These are phyloP conservation scores for Suhomyces vadensis DNA, from an alignment of 805 yeast genomes.

Conservation along the genomic window DNA sequence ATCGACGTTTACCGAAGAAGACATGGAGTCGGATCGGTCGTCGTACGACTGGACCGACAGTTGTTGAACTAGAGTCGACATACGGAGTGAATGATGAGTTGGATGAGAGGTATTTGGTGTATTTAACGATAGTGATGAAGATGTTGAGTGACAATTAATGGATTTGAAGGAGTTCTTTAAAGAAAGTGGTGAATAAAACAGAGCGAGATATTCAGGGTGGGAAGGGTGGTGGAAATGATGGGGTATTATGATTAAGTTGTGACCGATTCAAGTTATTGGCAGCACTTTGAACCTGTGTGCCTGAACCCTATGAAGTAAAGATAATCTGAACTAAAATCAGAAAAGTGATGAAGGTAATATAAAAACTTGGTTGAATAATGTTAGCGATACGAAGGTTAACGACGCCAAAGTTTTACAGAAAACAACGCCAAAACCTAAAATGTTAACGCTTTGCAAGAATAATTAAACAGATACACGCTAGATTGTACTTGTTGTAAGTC, in stretches of 20 bases:
- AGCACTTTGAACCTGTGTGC: background rate
- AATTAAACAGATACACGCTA: constrained; percentile 1
- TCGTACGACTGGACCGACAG: constrained; percentile 21
- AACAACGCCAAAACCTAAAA: constrained; percentile 3
- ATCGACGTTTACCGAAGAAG: constrained; percentile 27
- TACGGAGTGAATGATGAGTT: constrained; percentile 11
- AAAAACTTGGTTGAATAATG: background rate
- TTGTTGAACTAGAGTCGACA: constrained; percentile 28
- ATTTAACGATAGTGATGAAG: constrained; percentile 5
- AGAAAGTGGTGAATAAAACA: too few relatives aligned
- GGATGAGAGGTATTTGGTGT: constrained; percentile 4
- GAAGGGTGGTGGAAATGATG: background rate
- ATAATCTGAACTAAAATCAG: background rate
- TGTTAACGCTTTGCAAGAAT: background rate
- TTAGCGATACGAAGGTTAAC: background rate
- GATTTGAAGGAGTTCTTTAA: too few relatives aligned
- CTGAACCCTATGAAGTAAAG: constrained; percentile 1
- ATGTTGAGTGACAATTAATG: too few relatives aligned
- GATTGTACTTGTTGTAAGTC: background rate
- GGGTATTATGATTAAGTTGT: background rate
- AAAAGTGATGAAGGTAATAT: background rate
- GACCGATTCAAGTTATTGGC: too few relatives aligned
- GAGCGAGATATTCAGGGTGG: too few relatives aligned
- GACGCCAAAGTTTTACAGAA: constrained; percentile 1
- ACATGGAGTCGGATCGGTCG: constrained; percentile 16